phyloP scores from a whole-genome alignment of 73 alveolate genomes.

The Tetrahymena thermophila region DNA sequence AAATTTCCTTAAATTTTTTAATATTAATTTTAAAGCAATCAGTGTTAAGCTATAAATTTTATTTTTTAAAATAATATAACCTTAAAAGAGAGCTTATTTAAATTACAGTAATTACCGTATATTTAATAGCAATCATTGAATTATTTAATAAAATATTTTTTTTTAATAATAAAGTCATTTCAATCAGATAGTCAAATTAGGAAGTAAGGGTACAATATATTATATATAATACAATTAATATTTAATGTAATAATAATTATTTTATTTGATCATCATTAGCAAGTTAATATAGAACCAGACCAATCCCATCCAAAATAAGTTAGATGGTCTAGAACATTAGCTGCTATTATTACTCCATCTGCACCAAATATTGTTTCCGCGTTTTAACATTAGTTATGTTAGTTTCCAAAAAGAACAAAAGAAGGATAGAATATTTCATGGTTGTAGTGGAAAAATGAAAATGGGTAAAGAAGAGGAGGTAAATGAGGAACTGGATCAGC shows the following conservation, averaged over 20 bases:
- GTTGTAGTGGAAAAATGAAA: background rate
- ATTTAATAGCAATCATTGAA: no score
- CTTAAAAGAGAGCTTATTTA: no score
- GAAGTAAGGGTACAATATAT: no score
- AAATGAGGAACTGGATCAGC: conserved; percentile 48
- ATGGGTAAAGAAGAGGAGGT: background rate
- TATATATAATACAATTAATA: no score
- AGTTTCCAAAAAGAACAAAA: background rate
- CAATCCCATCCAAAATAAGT: background rate
- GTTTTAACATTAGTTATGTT: background rate
- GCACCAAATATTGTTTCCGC: background rate
- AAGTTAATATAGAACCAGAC: background rate
- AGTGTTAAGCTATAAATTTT: no score
- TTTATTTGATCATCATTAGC: background rate
- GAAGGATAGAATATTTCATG: background rate
- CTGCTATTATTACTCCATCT: background rate
- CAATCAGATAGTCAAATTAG: no score
- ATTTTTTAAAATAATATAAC: no score
- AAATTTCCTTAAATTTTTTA: no score
- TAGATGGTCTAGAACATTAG: background rate
- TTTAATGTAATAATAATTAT: background rate
- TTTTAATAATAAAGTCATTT: no score
- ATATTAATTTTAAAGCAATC: no score
- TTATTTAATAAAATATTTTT: no score
- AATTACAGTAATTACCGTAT: no score